These are phyloP conservation scores for Chlamydomonas sp. DNA, from an alignment of 139 green algal genomes.

Conservation along the genomic window DNA sequence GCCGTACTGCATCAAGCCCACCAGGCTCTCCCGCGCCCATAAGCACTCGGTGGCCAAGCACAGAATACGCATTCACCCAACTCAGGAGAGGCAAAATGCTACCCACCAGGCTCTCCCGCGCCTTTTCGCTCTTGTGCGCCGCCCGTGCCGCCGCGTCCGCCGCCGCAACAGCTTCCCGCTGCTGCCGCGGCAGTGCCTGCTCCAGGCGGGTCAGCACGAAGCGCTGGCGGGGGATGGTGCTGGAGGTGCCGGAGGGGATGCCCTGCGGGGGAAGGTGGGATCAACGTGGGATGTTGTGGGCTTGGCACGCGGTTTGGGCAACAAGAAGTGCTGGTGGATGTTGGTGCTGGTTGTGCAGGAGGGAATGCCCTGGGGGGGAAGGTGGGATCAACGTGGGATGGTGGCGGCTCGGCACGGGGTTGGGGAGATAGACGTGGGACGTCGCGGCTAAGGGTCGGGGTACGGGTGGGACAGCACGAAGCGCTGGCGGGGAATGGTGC, in stretches of 20 bases:
- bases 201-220: conserved; percentile 25
- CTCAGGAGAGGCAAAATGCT: too few species aligned
- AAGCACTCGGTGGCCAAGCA: too few species aligned
- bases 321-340: neutral
- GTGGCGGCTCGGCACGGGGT: too few species aligned
- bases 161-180: neutral
- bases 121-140: neutral
- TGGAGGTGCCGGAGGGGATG: conserved; percentile 26
- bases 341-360: too few species aligned
- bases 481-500: conserved; percentile 7
- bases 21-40: too few species aligned
- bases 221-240: conserved; percentile 8
- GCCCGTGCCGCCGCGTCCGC: neutral
- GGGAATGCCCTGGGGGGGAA: too few species aligned
- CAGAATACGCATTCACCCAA: too few species aligned
- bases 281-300: neutral
- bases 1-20: too few species aligned
- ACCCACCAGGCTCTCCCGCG: neutral
- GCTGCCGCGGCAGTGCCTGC: neutral
- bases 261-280: neutral
- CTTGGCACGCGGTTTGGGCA: too few species aligned
- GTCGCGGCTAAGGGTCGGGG: too few species aligned
- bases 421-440: too few species aligned
- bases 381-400: too few species aligned
- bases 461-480: conserved; percentile 15